phyloP scores from a whole-genome alignment of 306 rosid species.

The Vicia villosa region DNA sequence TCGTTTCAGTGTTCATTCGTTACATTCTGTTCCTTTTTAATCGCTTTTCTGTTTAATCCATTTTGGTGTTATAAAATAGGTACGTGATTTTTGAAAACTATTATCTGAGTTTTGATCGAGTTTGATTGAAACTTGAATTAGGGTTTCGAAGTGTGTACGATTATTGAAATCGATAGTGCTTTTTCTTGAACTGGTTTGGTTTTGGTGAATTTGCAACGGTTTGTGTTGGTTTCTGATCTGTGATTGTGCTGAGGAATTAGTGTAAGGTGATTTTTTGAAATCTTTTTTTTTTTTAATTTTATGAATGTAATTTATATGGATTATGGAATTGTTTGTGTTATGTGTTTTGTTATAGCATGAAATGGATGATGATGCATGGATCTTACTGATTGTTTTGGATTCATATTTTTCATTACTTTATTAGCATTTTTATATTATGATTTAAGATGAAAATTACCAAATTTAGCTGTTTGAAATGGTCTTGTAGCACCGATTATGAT shows the following conservation, averaged over 20 bases:
- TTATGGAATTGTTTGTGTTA: constrained; percentile 27
- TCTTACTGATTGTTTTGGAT: not conserved
- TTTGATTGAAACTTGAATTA: constrained; percentile 35
- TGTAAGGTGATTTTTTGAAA: constrained; percentile 23
- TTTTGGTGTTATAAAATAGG: constrained; percentile 23
- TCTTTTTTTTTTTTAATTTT: not conserved
- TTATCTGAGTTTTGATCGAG: constrained; percentile 47
- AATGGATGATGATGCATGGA: constrained; percentile 7
- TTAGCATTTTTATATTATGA: not conserved
- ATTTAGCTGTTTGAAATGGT: not conserved
- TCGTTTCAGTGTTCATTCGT: constrained; percentile 24
- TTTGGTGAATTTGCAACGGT: constrained; percentile 34
- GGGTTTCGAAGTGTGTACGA: constrained; percentile 22
- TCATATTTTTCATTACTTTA: constrained; percentile 6
- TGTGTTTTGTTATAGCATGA: not conserved
- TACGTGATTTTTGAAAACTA: constrained; percentile 27
- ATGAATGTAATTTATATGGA: constrained; percentile 11
- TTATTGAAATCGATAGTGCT: not conserved
- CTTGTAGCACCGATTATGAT: not conserved
- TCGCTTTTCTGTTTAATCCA: constrained; percentile 46
- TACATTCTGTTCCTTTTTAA: constrained; percentile 40
- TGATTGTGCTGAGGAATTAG: constrained; percentile 16
- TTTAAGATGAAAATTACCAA: constrained; percentile 10
- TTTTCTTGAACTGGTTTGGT: constrained; percentile 7
- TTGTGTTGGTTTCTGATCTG: not conserved